Evolutionary conservation across 805 yeast species (phyloP).

Genomic region (Peterozyma toletana): DNA sequence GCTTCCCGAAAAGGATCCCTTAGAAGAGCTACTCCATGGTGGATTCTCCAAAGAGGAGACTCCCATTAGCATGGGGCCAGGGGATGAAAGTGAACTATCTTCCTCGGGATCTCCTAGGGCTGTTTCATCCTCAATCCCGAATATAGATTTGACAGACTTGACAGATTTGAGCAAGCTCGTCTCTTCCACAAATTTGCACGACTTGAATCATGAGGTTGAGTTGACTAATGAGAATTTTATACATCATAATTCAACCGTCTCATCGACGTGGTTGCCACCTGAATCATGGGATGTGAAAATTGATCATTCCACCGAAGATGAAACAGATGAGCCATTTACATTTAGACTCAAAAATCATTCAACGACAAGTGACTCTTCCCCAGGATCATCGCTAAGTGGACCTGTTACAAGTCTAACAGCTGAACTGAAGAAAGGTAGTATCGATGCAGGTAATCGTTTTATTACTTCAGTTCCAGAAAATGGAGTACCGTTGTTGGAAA

Average conservation of each 20-base stretch:
- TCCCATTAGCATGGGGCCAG: neutral
- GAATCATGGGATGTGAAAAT: conserved; percentile 9
- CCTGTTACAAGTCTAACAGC: neutral
- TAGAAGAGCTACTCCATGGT: neutral
- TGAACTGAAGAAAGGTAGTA: neutral
- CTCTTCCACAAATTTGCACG: conserved; percentile 4
- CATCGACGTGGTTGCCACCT: conserved; percentile 10
- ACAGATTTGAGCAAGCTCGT: conserved; percentile 7
- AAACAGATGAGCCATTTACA: neutral
- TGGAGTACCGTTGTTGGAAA: no score
- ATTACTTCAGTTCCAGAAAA: neutral
- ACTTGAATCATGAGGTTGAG: neutral
- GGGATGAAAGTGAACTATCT: neutral
- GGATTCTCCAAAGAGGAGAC: neutral
- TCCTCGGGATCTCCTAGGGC: neutral
- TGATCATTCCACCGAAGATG: conserved; percentile 3
- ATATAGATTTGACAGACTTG: conserved; percentile 3
- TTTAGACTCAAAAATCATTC: no score
- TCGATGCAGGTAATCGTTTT: neutral
- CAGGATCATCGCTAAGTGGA: conserved; percentile 1
- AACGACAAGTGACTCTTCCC: conserved; percentile 2
- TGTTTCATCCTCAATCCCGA: neutral
- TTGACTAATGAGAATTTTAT: neutral
- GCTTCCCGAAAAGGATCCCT: no score
- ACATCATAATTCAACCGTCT: conserved; percentile 4